Evolutionary conservation across 495 filamentous ascomycete genomes (phyloP).

Genomic region (Xylaria curta): DNA sequence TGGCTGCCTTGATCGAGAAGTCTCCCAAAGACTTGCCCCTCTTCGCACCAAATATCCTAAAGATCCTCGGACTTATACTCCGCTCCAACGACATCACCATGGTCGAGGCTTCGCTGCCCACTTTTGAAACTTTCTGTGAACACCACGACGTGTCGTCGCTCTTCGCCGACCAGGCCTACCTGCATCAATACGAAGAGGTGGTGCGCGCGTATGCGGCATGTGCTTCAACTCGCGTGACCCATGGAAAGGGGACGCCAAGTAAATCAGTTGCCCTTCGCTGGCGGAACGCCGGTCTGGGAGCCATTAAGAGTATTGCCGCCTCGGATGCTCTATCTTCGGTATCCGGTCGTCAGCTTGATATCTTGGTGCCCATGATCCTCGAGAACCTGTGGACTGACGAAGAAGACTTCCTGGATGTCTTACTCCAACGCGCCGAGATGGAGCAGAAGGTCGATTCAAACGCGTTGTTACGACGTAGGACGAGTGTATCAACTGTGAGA

Average conservation of each 20-base stretch:
- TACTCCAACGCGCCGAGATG: slow-evolving; percentile 66
- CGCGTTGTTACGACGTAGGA: slow-evolving; percentile 63
- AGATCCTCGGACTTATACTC: slow-evolving; percentile 77
- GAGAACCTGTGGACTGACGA: slow-evolving; percentile 83
- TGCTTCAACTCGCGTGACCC: slow-evolving; percentile 62
- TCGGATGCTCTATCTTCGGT: slow-evolving; percentile 78
- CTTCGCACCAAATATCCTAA: slow-evolving; percentile 79
- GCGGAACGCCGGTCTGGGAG: slow-evolving; percentile 78
- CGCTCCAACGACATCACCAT: slow-evolving; percentile 82
- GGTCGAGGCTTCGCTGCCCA: slow-evolving; percentile 84
- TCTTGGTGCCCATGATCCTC: slow-evolving; percentile 81
- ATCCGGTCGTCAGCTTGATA: slow-evolving; percentile 72
- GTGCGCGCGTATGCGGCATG: slow-evolving; percentile 78
- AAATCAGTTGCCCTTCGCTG: slow-evolving; percentile 81
- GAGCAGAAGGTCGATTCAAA: slow-evolving; percentile 72
- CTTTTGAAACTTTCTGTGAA: slow-evolving; percentile 82
- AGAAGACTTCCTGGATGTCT: slow-evolving; percentile 66
- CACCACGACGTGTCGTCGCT: slow-evolving; percentile 80
- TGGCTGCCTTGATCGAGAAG: slow-evolving; percentile 89
- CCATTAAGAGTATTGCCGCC: slow-evolving; percentile 76
- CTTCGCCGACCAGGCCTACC: slow-evolving; percentile 80
- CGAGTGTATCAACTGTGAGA: slow-evolving; percentile 78
- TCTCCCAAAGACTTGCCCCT: slow-evolving; percentile 86
- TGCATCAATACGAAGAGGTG: slow-evolving; percentile 80
- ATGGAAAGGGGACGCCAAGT: slow-evolving; percentile 60